Percentiles rank a stretch among this genome's conserved stretches.
Evolutionary conservation across 225 moss, liverwort and hornwort genomes (phyloP).

Genomic region (Climacium dendroides): DNA sequence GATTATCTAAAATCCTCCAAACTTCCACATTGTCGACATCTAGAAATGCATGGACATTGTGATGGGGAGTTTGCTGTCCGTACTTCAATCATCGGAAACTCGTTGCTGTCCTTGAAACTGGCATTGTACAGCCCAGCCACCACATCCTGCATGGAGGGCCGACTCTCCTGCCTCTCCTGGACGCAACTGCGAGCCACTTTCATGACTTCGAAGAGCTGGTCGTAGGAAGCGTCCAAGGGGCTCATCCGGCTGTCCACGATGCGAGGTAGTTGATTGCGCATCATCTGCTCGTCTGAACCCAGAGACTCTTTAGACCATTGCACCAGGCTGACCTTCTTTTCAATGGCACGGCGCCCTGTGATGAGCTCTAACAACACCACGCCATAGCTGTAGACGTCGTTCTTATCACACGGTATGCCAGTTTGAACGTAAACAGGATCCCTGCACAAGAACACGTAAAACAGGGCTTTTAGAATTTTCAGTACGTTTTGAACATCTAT

Average conservation of each 20-base stretch:
- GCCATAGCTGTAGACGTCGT: conserved; percentile 69
- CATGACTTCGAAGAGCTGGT: conserved; percentile 26
- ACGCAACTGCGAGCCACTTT: conserved; percentile 32
- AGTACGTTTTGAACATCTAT: no score
- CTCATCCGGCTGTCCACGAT: conserved; percentile 31
- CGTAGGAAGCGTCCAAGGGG: conserved; percentile 8
- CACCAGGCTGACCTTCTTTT: conserved; percentile 17
- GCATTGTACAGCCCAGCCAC: conserved; percentile 29
- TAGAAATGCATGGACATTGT: background rate
- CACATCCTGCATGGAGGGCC: conserved; percentile 38
- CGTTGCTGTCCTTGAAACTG: conserved; percentile 21
- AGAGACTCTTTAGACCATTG: conserved; percentile 32
- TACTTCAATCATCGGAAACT: conserved; percentile 1
- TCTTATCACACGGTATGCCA: conserved; percentile 32
- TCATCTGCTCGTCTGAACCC: conserved; percentile 14
- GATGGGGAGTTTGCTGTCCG: background rate
- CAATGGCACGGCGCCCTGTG: conserved; percentile 38
- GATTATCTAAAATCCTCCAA: background rate
- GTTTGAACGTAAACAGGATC: conserved; percentile 20
- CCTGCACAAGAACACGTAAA: background rate
- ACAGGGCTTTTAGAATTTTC: background rate
- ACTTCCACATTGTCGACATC: background rate
- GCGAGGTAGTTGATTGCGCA: conserved; percentile 7
- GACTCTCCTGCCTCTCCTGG: conserved; percentile 16
- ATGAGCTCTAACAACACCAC: conserved; percentile 58